phyloP scores from a whole-genome alignment of 2,329 filamentous ascomycete species.

The Fusarium goolgardi region DNA sequence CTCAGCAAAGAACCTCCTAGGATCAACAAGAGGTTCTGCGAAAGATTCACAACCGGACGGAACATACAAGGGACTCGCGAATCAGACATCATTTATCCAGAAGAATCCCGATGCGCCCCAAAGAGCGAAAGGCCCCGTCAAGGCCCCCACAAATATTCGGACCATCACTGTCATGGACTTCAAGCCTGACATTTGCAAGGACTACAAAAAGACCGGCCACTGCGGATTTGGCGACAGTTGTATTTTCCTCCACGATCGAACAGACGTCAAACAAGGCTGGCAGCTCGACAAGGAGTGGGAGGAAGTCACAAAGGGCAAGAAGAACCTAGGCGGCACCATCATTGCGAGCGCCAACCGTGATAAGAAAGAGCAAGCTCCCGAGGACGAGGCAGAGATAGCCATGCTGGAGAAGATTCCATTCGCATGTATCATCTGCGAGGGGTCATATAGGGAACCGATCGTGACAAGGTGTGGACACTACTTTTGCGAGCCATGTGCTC shows the following conservation, averaged over 20 bases:
- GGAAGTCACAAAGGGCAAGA: slow-evolving; percentile 78
- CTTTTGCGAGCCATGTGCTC: slow-evolving; percentile 91
- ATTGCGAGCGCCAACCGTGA: slow-evolving; percentile 69
- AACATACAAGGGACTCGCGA: slow-evolving; percentile 80
- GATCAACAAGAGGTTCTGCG: slow-evolving; percentile 61
- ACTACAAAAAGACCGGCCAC: slow-evolving; percentile 76
- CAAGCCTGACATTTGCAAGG: slow-evolving; percentile 93
- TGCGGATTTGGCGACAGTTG: slow-evolving; percentile 59
- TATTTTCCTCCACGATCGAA: slow-evolving; percentile 81
- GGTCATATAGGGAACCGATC: slow-evolving; percentile 81
- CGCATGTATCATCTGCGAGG: slow-evolving; percentile 86
- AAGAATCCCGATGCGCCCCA: slow-evolving; percentile 81
- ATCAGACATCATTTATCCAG: slow-evolving; percentile 78
- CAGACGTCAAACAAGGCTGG: slow-evolving; percentile 92
- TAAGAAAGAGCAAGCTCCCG: slow-evolving; percentile 49
- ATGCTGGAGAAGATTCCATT: slow-evolving; percentile 88
- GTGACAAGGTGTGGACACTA: slow-evolving; percentile 95
- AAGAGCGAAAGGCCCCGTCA: slow-evolving; percentile 83
- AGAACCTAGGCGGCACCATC: slow-evolving; percentile 69
- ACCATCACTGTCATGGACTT: slow-evolving; percentile 93
- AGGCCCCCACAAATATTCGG: slow-evolving; percentile 88
- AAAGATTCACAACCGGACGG: slow-evolving; percentile 64
- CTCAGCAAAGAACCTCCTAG: slow-evolving; percentile 67
- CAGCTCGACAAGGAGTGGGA: slow-evolving; percentile 97
- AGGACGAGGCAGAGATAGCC: slow-evolving; percentile 71